These are phyloP conservation scores for Pythium coloratum DNA, from an alignment of 352 stramenopile genomes.

Conservation along the genomic window DNA sequence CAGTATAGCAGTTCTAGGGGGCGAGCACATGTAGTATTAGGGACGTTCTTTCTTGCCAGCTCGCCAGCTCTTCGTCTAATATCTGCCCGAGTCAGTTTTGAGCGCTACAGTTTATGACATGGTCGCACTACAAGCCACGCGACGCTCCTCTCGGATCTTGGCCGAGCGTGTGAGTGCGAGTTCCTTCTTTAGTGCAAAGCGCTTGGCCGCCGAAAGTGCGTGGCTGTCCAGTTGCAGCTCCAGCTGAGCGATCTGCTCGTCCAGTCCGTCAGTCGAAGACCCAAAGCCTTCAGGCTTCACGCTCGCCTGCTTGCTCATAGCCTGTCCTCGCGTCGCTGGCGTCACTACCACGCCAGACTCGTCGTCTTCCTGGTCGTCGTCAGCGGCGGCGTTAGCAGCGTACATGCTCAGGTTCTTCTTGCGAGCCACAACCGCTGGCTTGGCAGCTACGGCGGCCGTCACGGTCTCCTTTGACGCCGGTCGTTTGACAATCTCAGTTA, in stretches of 20 bases:
- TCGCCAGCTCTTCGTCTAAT: conserved; percentile 17
- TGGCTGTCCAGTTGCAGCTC: conserved; percentile 66
- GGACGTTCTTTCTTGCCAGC: background rate
- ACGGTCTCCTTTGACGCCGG: background rate
- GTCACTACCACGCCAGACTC: background rate
- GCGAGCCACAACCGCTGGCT: background rate
- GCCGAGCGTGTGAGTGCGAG: conserved; percentile 66
- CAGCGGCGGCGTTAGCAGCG: conserved; percentile 15
- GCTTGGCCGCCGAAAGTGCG: conserved; percentile 65
- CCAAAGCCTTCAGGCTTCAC: background rate
- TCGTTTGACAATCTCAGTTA: background rate
- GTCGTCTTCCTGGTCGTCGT: conserved; percentile 7
- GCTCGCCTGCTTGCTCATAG: background rate
- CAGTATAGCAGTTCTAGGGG: background rate
- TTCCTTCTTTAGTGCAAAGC: conserved; percentile 83
- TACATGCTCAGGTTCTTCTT: conserved; percentile 31
- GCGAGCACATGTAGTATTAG: conserved; percentile 26
- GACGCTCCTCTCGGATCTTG: conserved; percentile 55
- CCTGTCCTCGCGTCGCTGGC: background rate
- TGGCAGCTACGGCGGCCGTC: background rate
- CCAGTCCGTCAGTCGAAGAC: background rate
- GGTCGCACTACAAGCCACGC: conserved; percentile 11
- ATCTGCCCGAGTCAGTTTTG: conserved; percentile 10
- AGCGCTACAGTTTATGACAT: background rate
- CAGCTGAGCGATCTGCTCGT: conserved; percentile 48